A percentile compares a stretch with the other conserved stretches of the same genome.
These are phyloP conservation scores for Botrytis galanthina DNA, from an alignment of 2,329 filamentous ascomycete species.

Conservation along the genomic window DNA sequence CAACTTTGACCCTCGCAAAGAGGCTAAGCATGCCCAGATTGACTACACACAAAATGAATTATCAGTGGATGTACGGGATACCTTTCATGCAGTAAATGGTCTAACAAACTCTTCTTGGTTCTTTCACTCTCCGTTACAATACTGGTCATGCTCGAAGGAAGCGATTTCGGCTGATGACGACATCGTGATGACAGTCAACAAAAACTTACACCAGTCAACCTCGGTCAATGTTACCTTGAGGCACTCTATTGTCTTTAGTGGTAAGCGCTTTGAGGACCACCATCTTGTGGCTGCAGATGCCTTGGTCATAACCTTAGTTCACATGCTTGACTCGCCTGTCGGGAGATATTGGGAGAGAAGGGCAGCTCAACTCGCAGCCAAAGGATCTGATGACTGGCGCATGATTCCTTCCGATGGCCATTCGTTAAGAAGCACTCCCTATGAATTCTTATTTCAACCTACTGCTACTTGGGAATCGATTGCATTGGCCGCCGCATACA, in stretches of 20 bases:
- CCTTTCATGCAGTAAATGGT: slow-evolving; percentile 58
- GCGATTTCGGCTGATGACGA: slow-evolving; percentile 59
- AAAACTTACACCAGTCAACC: slow-evolving; percentile 58
- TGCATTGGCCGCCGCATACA: slow-evolving; percentile 64
- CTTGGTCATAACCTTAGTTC: slow-evolving; percentile 73
- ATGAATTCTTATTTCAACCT: slow-evolving; percentile 76
- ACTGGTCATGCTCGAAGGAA: slow-evolving; percentile 68
- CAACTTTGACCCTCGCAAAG: slow-evolving; percentile 52
- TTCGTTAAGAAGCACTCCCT: slow-evolving; percentile 58
- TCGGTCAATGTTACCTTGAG: slow-evolving; percentile 71
- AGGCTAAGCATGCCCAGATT: slow-evolving; percentile 21
- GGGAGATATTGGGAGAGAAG: slow-evolving; percentile 64
- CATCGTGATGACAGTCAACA: slow-evolving; percentile 68
- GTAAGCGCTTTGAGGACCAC: slow-evolving; percentile 70
- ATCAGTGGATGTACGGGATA: slow-evolving; percentile 46
- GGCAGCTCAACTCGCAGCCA: slow-evolving; percentile 52
- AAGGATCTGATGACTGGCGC: slow-evolving; percentile 54
- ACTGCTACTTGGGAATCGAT: slow-evolving; percentile 66
- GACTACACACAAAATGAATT: slow-evolving; percentile 31
- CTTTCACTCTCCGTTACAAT: slow-evolving; percentile 78
- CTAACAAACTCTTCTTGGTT: slow-evolving; percentile 67
- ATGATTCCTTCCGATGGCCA: slow-evolving; percentile 61
- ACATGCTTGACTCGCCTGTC: slow-evolving; percentile 62
- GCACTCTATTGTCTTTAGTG: slow-evolving; percentile 77
- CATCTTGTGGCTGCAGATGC: slow-evolving; percentile 71